phyloP scores from a whole-genome alignment of 164 flowering plant genomes.

The Chimonanthus praecox region DNA sequence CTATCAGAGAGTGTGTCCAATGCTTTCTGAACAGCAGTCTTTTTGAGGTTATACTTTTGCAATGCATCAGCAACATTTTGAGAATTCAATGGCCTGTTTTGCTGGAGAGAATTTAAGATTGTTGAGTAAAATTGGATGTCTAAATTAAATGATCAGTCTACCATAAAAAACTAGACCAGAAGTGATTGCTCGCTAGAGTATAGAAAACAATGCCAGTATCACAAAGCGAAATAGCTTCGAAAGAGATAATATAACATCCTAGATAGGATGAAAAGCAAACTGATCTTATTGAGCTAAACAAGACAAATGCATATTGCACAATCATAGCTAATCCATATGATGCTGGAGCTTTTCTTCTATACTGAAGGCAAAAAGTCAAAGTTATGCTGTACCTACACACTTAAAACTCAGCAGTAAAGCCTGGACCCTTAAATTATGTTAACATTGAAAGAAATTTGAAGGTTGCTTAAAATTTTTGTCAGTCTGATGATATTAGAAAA shows the following conservation, averaged over 20 bases:
- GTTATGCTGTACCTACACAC: no score
- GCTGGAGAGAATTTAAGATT: conserved; percentile 35
- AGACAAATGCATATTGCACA: background rate
- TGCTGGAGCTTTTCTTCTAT: no score
- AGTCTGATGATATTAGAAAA: no score
- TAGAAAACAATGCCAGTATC: background rate
- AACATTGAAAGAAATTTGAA: no score
- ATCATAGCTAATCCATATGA: background rate
- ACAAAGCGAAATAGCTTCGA: no score
- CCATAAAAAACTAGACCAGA: background rate
- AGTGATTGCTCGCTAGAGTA: background rate
- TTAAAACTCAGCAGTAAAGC: no score
- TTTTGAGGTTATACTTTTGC: conserved; percentile 93
- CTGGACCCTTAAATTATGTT: no score
- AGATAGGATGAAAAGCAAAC: background rate
- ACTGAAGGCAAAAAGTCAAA: no score
- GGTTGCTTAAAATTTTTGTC: no score
- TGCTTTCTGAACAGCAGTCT: conserved; percentile 83
- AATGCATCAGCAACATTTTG: conserved; percentile 88
- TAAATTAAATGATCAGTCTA: background rate
- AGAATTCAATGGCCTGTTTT: conserved; percentile 86
- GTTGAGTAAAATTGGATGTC: background rate
- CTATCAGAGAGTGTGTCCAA: conserved; percentile 38
- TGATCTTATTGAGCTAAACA: background rate
- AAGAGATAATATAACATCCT: background rate